Evolutionary conservation across 2,329 filamentous ascomycete genomes (phyloP).

Genomic region (Alternaria brassicae): DNA sequence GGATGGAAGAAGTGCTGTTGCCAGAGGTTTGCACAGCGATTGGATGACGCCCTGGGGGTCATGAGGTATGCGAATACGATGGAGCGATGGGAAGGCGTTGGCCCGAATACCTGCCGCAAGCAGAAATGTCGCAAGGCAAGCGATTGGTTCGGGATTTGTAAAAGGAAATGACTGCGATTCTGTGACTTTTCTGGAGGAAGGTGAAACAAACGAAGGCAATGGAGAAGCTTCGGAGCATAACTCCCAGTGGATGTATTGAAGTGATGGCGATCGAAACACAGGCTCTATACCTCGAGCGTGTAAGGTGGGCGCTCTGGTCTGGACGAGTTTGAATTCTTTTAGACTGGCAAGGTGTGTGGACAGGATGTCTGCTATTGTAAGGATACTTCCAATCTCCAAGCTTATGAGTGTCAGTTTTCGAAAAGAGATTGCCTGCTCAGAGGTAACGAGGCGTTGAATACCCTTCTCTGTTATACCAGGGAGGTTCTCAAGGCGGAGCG

Average conservation of each 20-base stretch:
- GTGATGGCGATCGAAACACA: constrained; percentile 56
- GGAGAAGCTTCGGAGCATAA: constrained; percentile 52
- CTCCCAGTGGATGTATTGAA: constrained; percentile 66
- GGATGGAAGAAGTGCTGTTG: constrained; percentile 59
- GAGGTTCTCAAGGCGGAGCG: constrained; percentile 63
- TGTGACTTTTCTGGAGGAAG: constrained; percentile 1
- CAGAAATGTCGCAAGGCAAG: constrained; percentile 65
- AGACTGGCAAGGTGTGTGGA: constrained; percentile 54
- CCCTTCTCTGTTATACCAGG: constrained; percentile 64
- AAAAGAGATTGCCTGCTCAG: constrained; percentile 54
- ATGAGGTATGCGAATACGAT: constrained; percentile 67
- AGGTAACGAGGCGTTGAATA: constrained; percentile 59
- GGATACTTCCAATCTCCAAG: constrained; percentile 60
- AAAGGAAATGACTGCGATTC: constrained; percentile 25
- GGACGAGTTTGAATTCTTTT: constrained; percentile 60
- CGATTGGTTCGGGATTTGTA: constrained; percentile 51
- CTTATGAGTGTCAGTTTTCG: constrained; percentile 60
- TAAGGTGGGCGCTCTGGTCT: constrained; percentile 58
- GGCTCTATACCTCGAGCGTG: constrained; percentile 54
- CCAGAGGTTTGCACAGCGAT: constrained; percentile 69
- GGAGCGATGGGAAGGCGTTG: constrained; percentile 68
- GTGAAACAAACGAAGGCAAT: constrained; percentile 16
- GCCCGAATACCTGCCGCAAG: constrained; percentile 69
- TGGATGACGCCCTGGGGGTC: constrained; percentile 76
- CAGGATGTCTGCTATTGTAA: constrained; percentile 61